These are phyloP conservation scores for Leishmania tropica DNA, from an alignment of 208 protist species.

Conservation along the genomic window DNA sequence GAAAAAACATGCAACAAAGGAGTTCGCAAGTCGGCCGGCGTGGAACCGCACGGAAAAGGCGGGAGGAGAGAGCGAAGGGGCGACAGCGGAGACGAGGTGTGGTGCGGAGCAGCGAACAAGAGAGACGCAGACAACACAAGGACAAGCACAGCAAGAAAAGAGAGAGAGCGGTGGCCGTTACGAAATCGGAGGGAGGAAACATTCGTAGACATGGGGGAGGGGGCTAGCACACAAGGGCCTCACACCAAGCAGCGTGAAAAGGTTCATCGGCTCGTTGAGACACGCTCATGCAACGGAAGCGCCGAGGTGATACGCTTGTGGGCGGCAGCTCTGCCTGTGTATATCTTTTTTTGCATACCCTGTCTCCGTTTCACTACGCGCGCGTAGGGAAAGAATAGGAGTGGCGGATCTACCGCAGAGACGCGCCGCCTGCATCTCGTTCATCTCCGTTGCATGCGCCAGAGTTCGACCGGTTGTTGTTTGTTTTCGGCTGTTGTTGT, in stretches of 20 bases:
- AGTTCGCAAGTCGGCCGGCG: background rate
- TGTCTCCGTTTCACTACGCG: background rate
- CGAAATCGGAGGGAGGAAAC: background rate
- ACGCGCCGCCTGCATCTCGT: background rate
- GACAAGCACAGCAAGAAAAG: background rate
- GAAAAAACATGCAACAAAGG: background rate
- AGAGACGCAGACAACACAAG: background rate
- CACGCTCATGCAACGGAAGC: background rate
- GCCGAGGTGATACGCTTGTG: background rate
- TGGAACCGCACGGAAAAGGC: background rate
- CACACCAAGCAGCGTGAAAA: background rate
- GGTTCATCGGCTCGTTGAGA: background rate
- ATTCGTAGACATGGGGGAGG: background rate
- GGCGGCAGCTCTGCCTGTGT: background rate
- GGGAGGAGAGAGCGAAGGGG: background rate
- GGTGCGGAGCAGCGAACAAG: background rate
- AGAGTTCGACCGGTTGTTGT: background rate
- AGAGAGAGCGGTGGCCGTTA: too few species aligned
- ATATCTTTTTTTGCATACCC: background rate
- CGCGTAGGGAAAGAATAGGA: background rate
- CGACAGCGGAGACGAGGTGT: background rate
- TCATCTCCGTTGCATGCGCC: background rate
- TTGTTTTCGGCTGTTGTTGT: too few species aligned
- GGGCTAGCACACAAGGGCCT: too few species aligned
- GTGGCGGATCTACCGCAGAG: background rate